Evolutionary conservation across 2,329 filamentous ascomycete species (phyloP).

Genomic region (Graphiopsis chlorocephala): DNA sequence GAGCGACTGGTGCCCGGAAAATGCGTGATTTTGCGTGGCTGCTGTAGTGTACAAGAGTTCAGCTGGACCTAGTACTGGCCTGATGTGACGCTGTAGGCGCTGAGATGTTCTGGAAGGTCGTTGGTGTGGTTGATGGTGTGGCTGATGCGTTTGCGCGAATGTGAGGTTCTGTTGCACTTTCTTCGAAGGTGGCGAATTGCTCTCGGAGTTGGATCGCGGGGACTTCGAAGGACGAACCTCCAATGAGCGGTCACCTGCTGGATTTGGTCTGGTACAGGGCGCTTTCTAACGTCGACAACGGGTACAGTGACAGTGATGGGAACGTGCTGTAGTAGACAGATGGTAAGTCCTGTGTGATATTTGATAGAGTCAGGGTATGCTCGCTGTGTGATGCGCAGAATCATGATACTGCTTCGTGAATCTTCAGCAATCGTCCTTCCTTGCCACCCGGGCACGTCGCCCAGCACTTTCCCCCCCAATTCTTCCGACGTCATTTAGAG

Average conservation of each 20-base stretch:
- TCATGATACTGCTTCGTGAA: constrained; percentile 7
- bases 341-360: background rate
- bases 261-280: background rate
- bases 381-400: background rate
- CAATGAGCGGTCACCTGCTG: constrained; percentile 9
- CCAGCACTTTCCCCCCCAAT: background rate
- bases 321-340: background rate
- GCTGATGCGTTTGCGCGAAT: constrained; percentile 4
- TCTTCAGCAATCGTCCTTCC: constrained; percentile 2
- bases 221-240: background rate
- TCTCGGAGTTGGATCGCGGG: constrained; percentile 4
- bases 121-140: background rate
- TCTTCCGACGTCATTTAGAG: constrained; percentile 3
- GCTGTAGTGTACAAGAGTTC: background rate
- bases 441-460: constrained; percentile 3
- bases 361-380: background rate
- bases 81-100: background rate
- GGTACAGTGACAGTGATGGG: background rate
- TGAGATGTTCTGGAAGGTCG: background rate
- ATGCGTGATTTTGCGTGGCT: background rate
- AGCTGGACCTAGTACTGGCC: background rate
- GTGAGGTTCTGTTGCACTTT: constrained; percentile 2
- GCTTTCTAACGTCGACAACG: background rate
- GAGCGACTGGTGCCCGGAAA: background rate
- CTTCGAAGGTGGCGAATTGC: constrained; percentile 9